Evolutionary conservation across 495 filamentous ascomycete species (phyloP), one percentile per base, ranked within the genome.

Genomic region (Trichoderma reesei): DNA sequence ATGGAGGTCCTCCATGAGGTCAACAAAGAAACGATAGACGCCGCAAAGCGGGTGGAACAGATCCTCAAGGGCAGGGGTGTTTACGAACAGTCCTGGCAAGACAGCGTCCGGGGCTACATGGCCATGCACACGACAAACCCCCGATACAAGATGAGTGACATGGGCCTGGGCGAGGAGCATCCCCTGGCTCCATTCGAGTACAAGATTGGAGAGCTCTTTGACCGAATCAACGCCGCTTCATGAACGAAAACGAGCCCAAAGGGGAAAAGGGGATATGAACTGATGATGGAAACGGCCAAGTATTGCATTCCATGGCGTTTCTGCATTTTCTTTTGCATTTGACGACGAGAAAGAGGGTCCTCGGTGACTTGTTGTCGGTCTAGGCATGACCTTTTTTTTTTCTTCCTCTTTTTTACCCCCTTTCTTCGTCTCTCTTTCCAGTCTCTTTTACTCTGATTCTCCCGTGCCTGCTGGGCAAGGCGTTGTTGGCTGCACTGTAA

Each of bases 91-190:
- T 59, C 54, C 3, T 61, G 63, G 26, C 31, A 65, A 26, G 51
- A 46, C 11, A 60, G 41, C 3, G n/a, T 65, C 33, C 54, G 36
- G 14, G 63, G 63, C 51, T 61, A 61, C 48, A 44, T 46, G 37
- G 51, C 54, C 4, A 44, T 65, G 37, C 63, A 65, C 36, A 46
- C 54, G 8, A 65, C 63, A 10, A 61, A 60, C 54, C 48, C 37
- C 11, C 63, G 63, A 31, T 65, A 65, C 48, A 39, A 31, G 54
- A n/a, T 65, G 8, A 41, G 36, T 16, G 63, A 64, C 38, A 7
- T 64, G 8, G 41, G 14, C 63, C 41, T 64, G 5, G 63, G 7
- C 5, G 63, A 64, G 41, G 63, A 64, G 18, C 63, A 64, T 31
- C 63, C 63, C 5, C 63, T 64, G 34, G 44, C 44, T 13, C 54